Conservation (phyloP, 148 eudicot species). For the Cornus suecica region DNA sequence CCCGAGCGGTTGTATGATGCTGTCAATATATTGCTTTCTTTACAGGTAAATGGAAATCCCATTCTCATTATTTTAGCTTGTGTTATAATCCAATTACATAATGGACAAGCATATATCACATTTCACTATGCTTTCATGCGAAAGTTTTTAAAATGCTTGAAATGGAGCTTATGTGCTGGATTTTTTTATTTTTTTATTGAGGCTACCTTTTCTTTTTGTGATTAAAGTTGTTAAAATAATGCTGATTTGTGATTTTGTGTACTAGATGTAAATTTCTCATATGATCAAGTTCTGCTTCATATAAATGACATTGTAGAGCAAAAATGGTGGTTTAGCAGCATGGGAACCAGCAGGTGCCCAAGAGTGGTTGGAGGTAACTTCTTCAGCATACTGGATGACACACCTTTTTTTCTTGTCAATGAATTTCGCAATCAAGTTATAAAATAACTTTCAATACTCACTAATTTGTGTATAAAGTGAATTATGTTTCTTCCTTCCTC, state of each 20-base stretch:
- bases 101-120: too few species aligned
- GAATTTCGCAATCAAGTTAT: too few species aligned
- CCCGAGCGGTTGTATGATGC: constrained; percentile 27
- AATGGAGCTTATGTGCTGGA: too few species aligned
- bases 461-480: neutral
- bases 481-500: neutral
- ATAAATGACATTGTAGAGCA: constrained; percentile 24
- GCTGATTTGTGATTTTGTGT: too few species aligned
- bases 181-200: too few species aligned
- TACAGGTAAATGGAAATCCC: constrained; percentile 27
- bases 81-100: too few species aligned
- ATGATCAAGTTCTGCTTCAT: neutral
- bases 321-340: constrained; percentile 49
- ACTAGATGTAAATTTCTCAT: too few species aligned
- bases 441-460: too few species aligned
- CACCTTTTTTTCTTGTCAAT: neutral
- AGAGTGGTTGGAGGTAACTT: constrained; percentile 56
- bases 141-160: too few species aligned
- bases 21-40: constrained; percentile 33
- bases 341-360: constrained; percentile 43
- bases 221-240: too few species aligned
- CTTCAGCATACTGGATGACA: neutral
- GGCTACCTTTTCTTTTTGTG: neutral
- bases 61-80: too few species aligned
- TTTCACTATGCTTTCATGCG: too few species aligned